Conservation (phyloP, 768 basidiomycete genomes). For the Tylopilus cervinicoccineus region DNA sequence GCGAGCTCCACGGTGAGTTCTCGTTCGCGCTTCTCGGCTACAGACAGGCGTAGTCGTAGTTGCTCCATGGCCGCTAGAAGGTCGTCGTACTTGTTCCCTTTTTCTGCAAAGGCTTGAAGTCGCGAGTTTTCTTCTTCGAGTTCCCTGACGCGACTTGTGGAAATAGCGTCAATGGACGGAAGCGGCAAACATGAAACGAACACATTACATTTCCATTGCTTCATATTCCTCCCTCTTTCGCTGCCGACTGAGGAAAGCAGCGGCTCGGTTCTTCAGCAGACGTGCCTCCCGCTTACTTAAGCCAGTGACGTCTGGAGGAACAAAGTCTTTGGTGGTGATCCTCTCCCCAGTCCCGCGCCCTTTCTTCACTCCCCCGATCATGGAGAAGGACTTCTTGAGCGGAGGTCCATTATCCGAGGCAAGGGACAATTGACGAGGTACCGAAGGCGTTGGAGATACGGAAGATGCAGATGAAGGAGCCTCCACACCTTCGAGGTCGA, state of each 20-base stretch:
- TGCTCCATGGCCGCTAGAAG: slow-evolving; percentile 61
- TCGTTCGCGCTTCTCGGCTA: slow-evolving; percentile 62
- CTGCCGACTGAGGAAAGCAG: slow-evolving; percentile 87
- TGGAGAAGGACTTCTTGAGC: slow-evolving; percentile 42
- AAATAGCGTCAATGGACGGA: slow-evolving; percentile 17
- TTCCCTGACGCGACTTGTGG: slow-evolving; percentile 70
- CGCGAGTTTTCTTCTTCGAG: slow-evolving; percentile 82
- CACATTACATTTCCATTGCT: slow-evolving; percentile 80
- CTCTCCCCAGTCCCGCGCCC: slow-evolving; percentile 44
- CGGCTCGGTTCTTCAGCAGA: slow-evolving; percentile 88
- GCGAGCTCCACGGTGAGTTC: slow-evolving; percentile 62
- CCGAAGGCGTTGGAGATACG: slow-evolving; percentile 26
- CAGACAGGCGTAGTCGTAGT: slow-evolving; percentile 60
- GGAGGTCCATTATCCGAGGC: slow-evolving; percentile 30
- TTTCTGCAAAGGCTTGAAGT: slow-evolving; percentile 57
- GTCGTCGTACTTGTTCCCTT: slow-evolving; percentile 35
- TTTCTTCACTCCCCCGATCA: slow-evolving; percentile 43
- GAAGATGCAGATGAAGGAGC: slow-evolving; percentile 33
- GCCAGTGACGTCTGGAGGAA: slow-evolving; percentile 85
- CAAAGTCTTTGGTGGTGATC: slow-evolving; percentile 72
- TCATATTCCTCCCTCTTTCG: slow-evolving; percentile 92
- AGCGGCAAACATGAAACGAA: slow-evolving; percentile 4
- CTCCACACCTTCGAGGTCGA: slow-evolving; percentile 44
- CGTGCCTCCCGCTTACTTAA: slow-evolving; percentile 88
- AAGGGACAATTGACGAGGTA: slow-evolving; percentile 32